Evolutionary conservation across 345 rosid genomes (phyloP), one percentile per base, ranked within the genome.

Genomic region (Xanthoceras sorbifolium): DNA sequence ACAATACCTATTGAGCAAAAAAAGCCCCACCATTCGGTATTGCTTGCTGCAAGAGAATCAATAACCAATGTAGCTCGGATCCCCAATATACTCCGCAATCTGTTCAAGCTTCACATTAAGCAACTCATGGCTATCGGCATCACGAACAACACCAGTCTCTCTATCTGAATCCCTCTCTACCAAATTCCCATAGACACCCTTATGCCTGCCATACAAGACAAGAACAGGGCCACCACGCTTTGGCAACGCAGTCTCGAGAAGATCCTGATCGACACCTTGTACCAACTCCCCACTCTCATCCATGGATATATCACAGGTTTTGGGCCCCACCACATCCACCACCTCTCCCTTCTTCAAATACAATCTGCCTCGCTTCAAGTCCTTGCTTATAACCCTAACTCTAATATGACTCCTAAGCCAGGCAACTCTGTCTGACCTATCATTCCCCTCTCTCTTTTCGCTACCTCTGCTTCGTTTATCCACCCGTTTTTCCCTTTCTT

Each of bases 241-340:
- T 0, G 98, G 98, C 80, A 94, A 81, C 76, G 94, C 98, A 52
- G 95, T 93, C 91, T 94, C 95, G 9, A 94, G 94, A 76, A 87
- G 71, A 63, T 90, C 90, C 83, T 93, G 98, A 80, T 89, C 85
- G 10, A 94, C 89, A 25, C 89, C 92, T 83, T 90, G 92, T 34
- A 94, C 80, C 84, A 94, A 79, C 80, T 94, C 97, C 63, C 81
- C 81, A 12, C 79, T 87, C 80, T 87, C 97, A 75, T 91, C 98
- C 92, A 94, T 87, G 11, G 84, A 76, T 61, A 94, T 66, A 80
- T 93, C 92, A 44, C 98, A 94, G 0, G 64, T 78, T 3, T 80
- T 86, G 0, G 95, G 98, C 57, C 93, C 94, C 20, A 90, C 90
- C 34, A 95, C 98, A 81, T 95, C 98, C 44, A 95, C 89, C 55